These are phyloP conservation scores for Candida cerambycidarum DNA, from an alignment of 805 yeast genomes.

Conservation along the genomic window DNA sequence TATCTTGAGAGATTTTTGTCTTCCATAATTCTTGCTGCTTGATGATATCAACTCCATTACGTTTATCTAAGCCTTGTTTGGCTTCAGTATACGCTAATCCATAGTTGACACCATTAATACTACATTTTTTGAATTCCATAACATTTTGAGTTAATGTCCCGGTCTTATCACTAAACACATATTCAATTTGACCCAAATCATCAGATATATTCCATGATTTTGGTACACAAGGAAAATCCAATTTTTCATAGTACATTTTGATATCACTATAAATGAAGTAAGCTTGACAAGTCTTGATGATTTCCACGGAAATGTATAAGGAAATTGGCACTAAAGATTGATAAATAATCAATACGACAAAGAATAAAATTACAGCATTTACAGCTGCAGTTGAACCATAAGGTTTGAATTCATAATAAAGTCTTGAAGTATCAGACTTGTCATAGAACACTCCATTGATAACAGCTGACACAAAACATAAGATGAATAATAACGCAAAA, in stretches of 20 bases:
- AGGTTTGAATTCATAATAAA: constrained; percentile 61
- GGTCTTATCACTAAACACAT: constrained; percentile 79
- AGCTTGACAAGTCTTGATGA: constrained; percentile 75
- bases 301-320: constrained; percentile 73
- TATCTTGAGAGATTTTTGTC: constrained; percentile 42
- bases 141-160: constrained; percentile 82
- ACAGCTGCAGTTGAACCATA: constrained; percentile 58
- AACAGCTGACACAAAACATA: constrained; percentile 70
- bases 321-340: constrained; percentile 82
- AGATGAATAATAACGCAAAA: constrained; percentile 56
- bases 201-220: constrained; percentile 83
- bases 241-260: constrained; percentile 63
- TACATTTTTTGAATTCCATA: constrained; percentile 79
- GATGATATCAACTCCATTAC: constrained; percentile 62
- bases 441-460: constrained; percentile 66
- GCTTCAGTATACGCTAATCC: constrained; percentile 82
- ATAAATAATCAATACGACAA: constrained; percentile 70
- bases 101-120: constrained; percentile 64
- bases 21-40: constrained; percentile 45
- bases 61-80: constrained; percentile 65
- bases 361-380: constrained; percentile 67
- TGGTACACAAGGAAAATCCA: constrained; percentile 77
- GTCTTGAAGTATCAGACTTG: constrained; percentile 42
- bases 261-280: constrained; percentile 70
- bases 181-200: constrained; percentile 82